Evolutionary conservation across 164 flowering plant species (phyloP), one percentile per base, ranked within the genome.

Genomic region (Sedum album): DNA sequence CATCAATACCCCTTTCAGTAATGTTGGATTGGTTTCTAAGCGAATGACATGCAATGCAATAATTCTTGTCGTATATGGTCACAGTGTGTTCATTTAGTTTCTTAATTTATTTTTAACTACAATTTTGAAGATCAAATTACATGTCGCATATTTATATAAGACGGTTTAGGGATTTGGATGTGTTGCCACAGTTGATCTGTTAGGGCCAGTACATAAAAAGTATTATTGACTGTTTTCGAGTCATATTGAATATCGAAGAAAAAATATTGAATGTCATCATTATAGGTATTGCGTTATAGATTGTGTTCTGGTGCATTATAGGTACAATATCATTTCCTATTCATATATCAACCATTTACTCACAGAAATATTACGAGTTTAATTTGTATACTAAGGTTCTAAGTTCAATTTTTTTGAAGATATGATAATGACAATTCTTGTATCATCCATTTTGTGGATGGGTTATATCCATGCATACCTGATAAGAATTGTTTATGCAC

Each of bases 401-500:
- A n/a, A n/a, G n/a, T n/a, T n/a, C n/a, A n/a, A n/a, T n/a, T n/a
- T n/a, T n/a, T n/a, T n/a, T n/a, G n/a, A n/a, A n/a, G n/a, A n/a
- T n/a, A 35, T 35, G 4, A 44, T 44, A 15, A 44, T 15, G 17
- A 44, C 48, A 13, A 44, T 15, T 13, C 4, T 1, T 57, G 25
- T 53, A 49, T 21, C 1, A 5, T 49, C 10, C 1, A n/a, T 20
- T 49, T 20, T 25, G 26, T 14, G 33, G 62, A 26, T 20, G 62
- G 62, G 20, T 13, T 28, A 11, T 57, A 20, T 57, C 20, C 18
- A 26, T 57, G 20, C 15, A 64, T 66, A 7, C 66, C 67, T 13
- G 26, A 48, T 64, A 26, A 55, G 62, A 11, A 48, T 30, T 36
- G 64, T 70, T 44, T 14, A 61, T 65, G 53, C 23, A 69, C 48